Base-by-base conservation (phyloP, 805 yeast species). In the Saccharomycopsis sp. region DNA sequence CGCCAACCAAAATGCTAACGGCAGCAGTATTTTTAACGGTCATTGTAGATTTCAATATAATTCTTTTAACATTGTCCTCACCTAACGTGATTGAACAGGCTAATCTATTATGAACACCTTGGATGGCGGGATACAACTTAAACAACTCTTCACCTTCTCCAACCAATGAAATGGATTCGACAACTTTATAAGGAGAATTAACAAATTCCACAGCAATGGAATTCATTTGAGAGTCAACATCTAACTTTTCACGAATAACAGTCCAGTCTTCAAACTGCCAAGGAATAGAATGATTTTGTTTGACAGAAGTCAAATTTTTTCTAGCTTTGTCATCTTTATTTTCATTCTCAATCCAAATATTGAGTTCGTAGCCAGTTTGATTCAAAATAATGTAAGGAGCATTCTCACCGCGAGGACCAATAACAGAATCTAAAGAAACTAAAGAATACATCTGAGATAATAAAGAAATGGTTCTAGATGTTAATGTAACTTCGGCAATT, bases 251-350 rank as follows among this genome's bases (percentile, higher is more conserved):
- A 58, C 98, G 77, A 19, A 87, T 72, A 23, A 69, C 69, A 46
- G 84, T 69, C 96, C 97, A 92, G 54, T 89, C 96, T 52, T 88
- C 95, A 63, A 94, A 94, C 31, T 87, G 77, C 96, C 97, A 92
- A 1, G 84, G 80, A 3, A 73, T 55, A 3, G 59, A 57, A 4
- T 71, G 74, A 1, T 72, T 71, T 38, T 75, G 66, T 30, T 62
- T 57, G 13, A 83, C 53, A 0, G 68, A 63, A 13, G 59, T 31
- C 23, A 35, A 13, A 26, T 41, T 41, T 2, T 17, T 13, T 17
- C 37, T 23, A 12, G 36, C 9, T 2, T 14, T 25, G 1, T 50
- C 51, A 8, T 45, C 39, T 12, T 47, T 50, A 21, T 48, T 54
- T 2, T 58, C 55, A 3, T 52, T 52, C 23, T 55, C 52, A n/a